These are phyloP conservation scores for Eragrostis nindensis DNA, from an alignment of 176 grass and related monocot species.

Conservation along the genomic window DNA sequence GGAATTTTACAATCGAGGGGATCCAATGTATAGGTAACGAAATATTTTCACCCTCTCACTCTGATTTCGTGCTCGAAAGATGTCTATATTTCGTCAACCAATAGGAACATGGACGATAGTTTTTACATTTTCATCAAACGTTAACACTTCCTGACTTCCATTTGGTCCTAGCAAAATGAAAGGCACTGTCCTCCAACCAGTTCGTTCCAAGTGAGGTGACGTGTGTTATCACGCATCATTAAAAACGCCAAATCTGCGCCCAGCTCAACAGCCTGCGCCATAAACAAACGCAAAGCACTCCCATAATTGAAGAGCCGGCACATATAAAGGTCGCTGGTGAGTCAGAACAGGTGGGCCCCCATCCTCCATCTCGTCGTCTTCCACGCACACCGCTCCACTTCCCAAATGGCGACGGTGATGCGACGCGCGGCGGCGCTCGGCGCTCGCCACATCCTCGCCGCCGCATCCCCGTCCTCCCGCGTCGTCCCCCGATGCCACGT, in stretches of 20 bases:
- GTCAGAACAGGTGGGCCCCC: background rate
- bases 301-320: background rate
- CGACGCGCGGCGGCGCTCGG: slow-evolving; percentile 59
- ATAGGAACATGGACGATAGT: too few relatives aligned
- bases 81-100: too few relatives aligned
- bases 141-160: background rate
- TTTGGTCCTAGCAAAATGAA: background rate
- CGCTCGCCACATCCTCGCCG: slow-evolving; percentile 54
- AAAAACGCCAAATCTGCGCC: background rate
- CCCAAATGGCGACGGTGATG: slow-evolving; percentile 53
- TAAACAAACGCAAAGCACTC: background rate
- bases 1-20: too few relatives aligned
- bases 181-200: background rate
- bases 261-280: background rate
- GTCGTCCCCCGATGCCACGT: slow-evolving; percentile 48
- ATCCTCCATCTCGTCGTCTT: slow-evolving; percentile 26
- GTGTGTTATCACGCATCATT: background rate
- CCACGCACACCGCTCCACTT: background rate
- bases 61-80: too few relatives aligned
- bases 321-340: background rate
- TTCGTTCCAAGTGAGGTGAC: background rate
- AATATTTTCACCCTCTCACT: too few relatives aligned
- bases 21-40: too few relatives aligned
- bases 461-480: slow-evolving; percentile 12
- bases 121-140: too few relatives aligned